Evolutionary conservation across 139 green algal species (phyloP), one percentile per base, ranked within the genome.

Genomic region (Tetraselmis chui): DNA sequence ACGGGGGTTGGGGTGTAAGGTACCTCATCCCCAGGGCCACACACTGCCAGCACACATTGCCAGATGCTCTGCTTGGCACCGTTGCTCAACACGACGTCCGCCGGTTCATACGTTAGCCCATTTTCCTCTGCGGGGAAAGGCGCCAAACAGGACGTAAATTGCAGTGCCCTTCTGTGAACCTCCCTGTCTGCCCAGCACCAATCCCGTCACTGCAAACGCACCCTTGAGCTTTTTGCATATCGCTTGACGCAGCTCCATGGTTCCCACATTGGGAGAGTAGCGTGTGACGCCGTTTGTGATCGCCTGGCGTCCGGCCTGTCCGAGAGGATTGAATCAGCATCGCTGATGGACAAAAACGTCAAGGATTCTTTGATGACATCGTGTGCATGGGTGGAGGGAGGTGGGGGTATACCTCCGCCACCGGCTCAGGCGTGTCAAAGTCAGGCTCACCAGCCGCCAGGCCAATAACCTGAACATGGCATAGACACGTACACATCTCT

Each of bases 21-120:
- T 76, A 92, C 92, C 85, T 97, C 91, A 81, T 97, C 92, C 0
- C 89, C 93, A 2, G 86, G 81, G 5, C 74, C 77, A 78, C 88
- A 94, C 1, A 79, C 84, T 0, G 93, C 92, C 45, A 97, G 78
- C 28, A 97, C 83, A 28, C 86, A 90, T 84, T 99, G 96, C 92
- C 92, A 96, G 81, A 98, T 93, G 76, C 91, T 88, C 87, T 99
- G 96, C 89, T 98, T 99, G 80, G 96, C 96, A 30, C 96, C 96
- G 86, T 98, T 99, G 84, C 79, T 94, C 29, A 99, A 87, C 23
- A 99, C 91, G 11, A 99, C 91, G 83, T 98, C 93, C 5, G 94
- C 81, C 0, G 92, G 83, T 0, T 1, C n/a, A 83, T 98, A 98
- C 23, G 81, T 45, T 32, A 99, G 83, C 0, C 92, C 92, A 83